Percentiles rank a stretch among this genome's conserved stretches.
Conservation (phyloP, 2,329 filamentous ascomycete genomes). For the Lomentospora prolificans region DNA sequence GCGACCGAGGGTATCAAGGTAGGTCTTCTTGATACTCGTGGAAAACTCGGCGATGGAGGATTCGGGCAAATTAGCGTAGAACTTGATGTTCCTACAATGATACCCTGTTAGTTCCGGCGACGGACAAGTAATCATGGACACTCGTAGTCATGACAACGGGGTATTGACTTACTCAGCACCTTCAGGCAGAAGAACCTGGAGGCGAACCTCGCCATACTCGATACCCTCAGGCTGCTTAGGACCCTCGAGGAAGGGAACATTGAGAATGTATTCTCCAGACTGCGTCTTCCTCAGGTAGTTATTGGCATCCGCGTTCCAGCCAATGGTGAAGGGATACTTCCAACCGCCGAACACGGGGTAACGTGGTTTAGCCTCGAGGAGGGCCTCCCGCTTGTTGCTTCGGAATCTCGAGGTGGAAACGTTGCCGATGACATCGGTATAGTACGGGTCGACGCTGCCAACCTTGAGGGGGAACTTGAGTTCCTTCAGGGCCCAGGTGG, state of each 20-base stretch:
- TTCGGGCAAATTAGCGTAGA: conserved; percentile 60
- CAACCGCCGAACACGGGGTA: conserved; percentile 96
- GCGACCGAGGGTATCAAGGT: conserved; percentile 86
- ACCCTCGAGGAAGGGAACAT: conserved; percentile 87
- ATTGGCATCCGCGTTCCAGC: conserved; percentile 83
- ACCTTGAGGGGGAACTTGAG: conserved; percentile 69
- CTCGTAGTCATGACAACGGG: no score
- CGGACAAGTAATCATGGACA: no score
- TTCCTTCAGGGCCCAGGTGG: conserved; percentile 69
- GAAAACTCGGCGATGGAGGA: conserved; percentile 48
- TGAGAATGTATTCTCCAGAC: conserved; percentile 69
- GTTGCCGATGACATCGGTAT: conserved; percentile 92
- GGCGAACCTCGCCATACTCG: conserved; percentile 70
- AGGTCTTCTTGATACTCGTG: conserved; percentile 67
- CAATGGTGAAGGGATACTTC: conserved; percentile 95
- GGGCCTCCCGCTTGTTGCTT: conserved; percentile 63
- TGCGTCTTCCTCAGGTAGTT: conserved; percentile 61
- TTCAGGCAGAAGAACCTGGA: conserved; percentile 83
- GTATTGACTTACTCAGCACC: conserved; percentile 60
- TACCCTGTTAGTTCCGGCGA: conserved; percentile 10
- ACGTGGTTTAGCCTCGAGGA: conserved; percentile 81
- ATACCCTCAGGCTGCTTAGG: conserved; percentile 78
- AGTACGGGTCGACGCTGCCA: conserved; percentile 82
- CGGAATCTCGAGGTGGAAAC: conserved; percentile 90
- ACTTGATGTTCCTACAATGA: conserved; percentile 64